A percentile compares a stretch with the other conserved stretches of the same genome.
Conservation (phyloP, 768 basidiomycete genomes). For the Tricholoma furcatifolium region DNA sequence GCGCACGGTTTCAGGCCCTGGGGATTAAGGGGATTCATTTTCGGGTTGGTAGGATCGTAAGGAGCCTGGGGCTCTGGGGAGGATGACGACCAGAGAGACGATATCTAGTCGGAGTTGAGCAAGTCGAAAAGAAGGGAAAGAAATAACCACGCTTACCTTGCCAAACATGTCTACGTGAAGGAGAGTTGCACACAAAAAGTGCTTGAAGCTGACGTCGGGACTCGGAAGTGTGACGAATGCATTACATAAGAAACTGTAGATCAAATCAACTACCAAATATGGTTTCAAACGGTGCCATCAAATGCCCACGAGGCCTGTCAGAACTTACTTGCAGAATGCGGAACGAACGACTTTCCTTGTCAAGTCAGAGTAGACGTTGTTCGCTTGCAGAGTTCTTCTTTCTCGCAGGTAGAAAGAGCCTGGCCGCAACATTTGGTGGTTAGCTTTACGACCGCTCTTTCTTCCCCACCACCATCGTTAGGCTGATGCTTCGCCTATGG, state of each 20-base stretch:
- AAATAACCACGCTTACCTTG: conserved; percentile 27
- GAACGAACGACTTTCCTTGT: background rate
- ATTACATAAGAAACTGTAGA: no score
- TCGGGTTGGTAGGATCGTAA: conserved; percentile 74
- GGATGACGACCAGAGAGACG: conserved; percentile 52
- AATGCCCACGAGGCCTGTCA: background rate
- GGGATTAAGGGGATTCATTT: conserved; percentile 88
- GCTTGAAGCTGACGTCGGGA: background rate
- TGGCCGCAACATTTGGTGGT: no score
- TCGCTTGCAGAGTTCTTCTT: background rate
- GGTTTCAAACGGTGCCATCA: no score
- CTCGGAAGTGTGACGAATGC: no score
- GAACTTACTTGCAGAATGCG: background rate
- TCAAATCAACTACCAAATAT: no score
- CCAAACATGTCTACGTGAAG: conserved; percentile 35
- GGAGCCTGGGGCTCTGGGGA: conserved; percentile 34
- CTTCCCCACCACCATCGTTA: background rate
- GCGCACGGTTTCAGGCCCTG: conserved; percentile 93
- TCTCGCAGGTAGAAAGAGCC: no score
- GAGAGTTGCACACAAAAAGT: background rate
- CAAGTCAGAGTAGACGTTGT: background rate
- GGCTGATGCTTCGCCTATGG: conserved; percentile 7
- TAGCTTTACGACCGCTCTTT: no score
- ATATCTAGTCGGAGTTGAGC: conserved; percentile 33
- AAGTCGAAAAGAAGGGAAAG: background rate